Base-by-base conservation (phyloP, 2,329 filamentous ascomycete species). In the Cryphonectria japonica region DNA sequence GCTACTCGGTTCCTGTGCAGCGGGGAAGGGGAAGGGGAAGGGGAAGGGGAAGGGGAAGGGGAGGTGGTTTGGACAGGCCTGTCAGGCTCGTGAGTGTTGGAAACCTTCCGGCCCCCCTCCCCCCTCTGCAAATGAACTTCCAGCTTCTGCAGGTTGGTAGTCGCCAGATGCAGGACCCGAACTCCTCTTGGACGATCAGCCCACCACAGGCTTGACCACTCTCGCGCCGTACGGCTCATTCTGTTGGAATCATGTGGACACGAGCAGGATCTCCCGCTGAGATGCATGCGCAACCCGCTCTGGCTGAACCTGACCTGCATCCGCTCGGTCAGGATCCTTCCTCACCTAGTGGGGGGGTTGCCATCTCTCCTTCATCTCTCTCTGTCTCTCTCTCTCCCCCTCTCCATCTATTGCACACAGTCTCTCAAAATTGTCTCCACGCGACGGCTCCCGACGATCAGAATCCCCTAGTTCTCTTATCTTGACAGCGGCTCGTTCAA, bases 1-100 rank as follows among this genome's bases (percentile, higher is more conserved):
- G 37, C 62, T 65, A 43, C 62, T 65, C 19, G 62, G 62, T 11
- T 65, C 13, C 41, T 65, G 16, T 13, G 62, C 62, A 29, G 62
- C 62, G 26, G 62, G 46, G 19, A 19, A 57, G n/a, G 52, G n/a
- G n/a, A 29, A 54, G 52, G 52, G 43, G 16, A 26, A 9, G 9
- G 41, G 34, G 34, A 34, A 13, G 61, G 43, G 26, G 43, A 11
- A 52, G 22, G 46, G 46, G 22, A 11, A 54, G 22, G 22, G 46
- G 19, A 11, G 26, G 11, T 7, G 43, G 46, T 11, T n/a, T 11
- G 46, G 7, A 50, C 22, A 50, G 46, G 46, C 46, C 46, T 50
- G 22, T n/a, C 5, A 32, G 29, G 14, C 16, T 19, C 3, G 29
- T 29, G 54, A 59, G 46, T 13, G 34, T 34, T 34, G 26, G 13